These are phyloP conservation scores for Globisporangium yorkense DNA, from an alignment of 352 stramenopile species.

Conservation along the genomic window DNA sequence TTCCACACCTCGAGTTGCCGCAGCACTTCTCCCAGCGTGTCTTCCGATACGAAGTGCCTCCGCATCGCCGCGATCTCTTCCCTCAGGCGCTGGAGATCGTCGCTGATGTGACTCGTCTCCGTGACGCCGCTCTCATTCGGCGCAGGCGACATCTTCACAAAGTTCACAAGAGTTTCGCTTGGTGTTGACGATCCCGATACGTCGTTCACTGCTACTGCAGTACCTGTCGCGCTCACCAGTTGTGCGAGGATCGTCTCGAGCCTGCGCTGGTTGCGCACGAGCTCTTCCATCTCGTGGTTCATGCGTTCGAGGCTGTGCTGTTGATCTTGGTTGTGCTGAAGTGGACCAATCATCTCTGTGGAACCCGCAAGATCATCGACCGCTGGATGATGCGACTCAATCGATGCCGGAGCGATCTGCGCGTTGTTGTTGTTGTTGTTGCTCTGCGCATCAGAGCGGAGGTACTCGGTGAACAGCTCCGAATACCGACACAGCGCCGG, in stretches of 20 bases:
- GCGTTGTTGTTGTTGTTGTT: conserved; percentile 17
- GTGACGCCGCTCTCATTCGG: not conserved
- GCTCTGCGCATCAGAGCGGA: conserved; percentile 16
- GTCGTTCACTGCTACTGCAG: not conserved
- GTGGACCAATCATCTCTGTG: not conserved
- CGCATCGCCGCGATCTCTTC: conserved; percentile 32
- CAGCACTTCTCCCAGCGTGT: conserved; percentile 27
- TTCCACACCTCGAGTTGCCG: conserved; percentile 34
- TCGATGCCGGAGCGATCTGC: not conserved
- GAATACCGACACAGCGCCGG: conserved; percentile 42
- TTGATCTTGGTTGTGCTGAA: conserved; percentile 12
- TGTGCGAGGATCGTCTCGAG: conserved; percentile 22
- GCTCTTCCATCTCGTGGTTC: conserved; percentile 28
- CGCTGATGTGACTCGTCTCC: conserved; percentile 13
- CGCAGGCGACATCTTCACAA: not conserved
- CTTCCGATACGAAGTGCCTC: conserved; percentile 47
- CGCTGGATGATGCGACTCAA: conserved; percentile 3
- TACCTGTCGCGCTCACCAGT: conserved; percentile 10
- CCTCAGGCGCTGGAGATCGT: conserved; percentile 35
- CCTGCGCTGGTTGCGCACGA: conserved; percentile 36
- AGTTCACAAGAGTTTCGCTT: not conserved
- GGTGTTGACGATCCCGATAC: not conserved
- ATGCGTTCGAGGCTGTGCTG: conserved; percentile 39
- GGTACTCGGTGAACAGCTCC: conserved; percentile 52
- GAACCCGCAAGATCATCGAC: conserved; percentile 12